Evolutionary conservation across 768 basidiomycete genomes (phyloP), one percentile per base, ranked within the genome.

Genomic region (Pulveroboletus sp.): DNA sequence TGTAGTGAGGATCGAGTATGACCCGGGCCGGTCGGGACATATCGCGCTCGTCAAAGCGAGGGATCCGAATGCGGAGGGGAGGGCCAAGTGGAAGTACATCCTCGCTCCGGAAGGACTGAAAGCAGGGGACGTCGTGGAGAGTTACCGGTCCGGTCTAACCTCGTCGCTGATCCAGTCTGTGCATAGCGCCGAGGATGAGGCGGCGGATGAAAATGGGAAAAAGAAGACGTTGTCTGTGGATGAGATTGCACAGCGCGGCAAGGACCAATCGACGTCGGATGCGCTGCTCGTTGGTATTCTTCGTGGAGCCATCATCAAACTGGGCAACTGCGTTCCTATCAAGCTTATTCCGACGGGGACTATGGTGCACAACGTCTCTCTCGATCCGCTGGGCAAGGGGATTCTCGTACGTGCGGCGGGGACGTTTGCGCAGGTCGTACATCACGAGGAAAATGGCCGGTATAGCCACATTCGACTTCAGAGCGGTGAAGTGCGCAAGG

Each of bases 1-100:
- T 57, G 93, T 98, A 38, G 79, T 94, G 4, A 80, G 97, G 40
- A 90, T 99, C 56, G 97, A 98, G 71, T 99, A 95, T 62, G 97
- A 98, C 73, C 97, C 97, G 0, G 89, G 89, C 5, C 79, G 97
- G 37, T 89, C 85, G 31, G 92, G 90, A 7, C 97, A 99, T 66
- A 95, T 99, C 62, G 95, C 97, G 2, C 78, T 99, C 51, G 64
- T 97, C 62, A 77, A 76, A 63, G 85, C 81, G 62, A 74, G 84
- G 42, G 73, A 82, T 56, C 65, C 75, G 4, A 64, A 63, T 9
- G 75, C 79, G 27, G 73, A 77, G 51, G 86, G 81, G 1, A 66
- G 49, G 51, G 72, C 77, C 51, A 77, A 72, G 58, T 95, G 87
- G 84, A 87, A 83, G 61, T 99, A 99, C 65, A 94, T 99, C 61